Evolutionary conservation across 768 basidiomycete species (phyloP), one percentile per base, ranked within the genome.

Genomic region (Tulasnella sp.): DNA sequence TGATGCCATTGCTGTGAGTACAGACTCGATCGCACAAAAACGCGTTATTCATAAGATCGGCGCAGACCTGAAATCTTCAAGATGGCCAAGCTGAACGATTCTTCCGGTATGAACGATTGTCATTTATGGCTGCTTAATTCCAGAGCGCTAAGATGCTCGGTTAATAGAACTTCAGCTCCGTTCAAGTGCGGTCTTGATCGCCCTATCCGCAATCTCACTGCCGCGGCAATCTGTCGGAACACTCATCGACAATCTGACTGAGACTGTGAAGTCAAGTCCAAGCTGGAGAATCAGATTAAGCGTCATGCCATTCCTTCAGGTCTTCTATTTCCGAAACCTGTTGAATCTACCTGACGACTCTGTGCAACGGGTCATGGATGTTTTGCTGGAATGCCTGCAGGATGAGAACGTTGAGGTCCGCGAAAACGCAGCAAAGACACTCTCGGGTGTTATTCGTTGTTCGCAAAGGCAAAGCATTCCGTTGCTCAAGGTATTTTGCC

Each of bases 351-450:
- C 91, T 40, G 84, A 88, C 64, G 80, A 83, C 22, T 87, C 86
- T 40, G 85, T 92, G 62, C 83, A 85, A 35, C 86, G 84, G 76
- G 86, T 94, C 74, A 89, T 94, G 87, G 92, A 93, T 73, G 87
- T 92, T 36, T 82, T 95, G 69, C 83, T 94, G 17, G 89, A 90
- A 70, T 95, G 94, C 79, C 81, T 97, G 69, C 84, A 86, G 11
- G 94, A 97, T 78, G 92, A 93, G 78, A 95, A 95, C 77, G 89
- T 94, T 59, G 94, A 97, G 81, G 94, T 97, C 44, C 86, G 94
- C 75, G 91, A 94, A 79, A 94, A 91, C 87, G 91, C 92, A 29
- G 91, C 92, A 5, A 89, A 89, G 81, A 89, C 89, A 47, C 82
- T 97, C 62, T 91, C 93, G 36, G 90, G 92, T 9, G 88, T 97